A percentile compares a stretch with the other conserved stretches of the same genome.
These are phyloP conservation scores for Dictyostelium purpureum DNA, from an alignment of 78 protist species.

Conservation along the genomic window DNA sequence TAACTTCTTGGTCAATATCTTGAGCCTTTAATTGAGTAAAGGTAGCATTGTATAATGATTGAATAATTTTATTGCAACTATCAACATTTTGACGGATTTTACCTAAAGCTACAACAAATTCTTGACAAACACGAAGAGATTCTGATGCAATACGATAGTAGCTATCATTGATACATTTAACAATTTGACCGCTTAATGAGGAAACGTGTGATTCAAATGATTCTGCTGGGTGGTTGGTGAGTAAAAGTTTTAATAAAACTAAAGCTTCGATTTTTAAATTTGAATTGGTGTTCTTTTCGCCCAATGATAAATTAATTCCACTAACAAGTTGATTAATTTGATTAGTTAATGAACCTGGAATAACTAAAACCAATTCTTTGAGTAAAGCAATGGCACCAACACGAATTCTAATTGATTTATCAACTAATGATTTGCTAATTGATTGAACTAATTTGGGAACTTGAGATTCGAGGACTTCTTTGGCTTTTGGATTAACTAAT, in stretches of 20 bases:
- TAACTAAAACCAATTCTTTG: constrained; percentile 44
- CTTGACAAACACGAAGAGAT: constrained; percentile 87
- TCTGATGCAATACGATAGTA: constrained; percentile 90
- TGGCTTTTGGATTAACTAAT: constrained; percentile 79
- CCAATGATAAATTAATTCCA: constrained; percentile 59
- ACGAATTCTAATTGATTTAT: constrained; percentile 76
- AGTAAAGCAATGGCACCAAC: constrained; percentile 81
- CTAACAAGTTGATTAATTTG: constrained; percentile 36
- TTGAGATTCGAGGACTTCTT: constrained; percentile 74
- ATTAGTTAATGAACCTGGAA: constrained; percentile 59
- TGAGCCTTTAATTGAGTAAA: constrained; percentile 80
- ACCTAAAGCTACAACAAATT: constrained; percentile 68
- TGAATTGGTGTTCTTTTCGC: constrained; percentile 61
- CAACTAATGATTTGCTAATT: constrained; percentile 44
- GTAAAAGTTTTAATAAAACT: constrained; percentile 46
- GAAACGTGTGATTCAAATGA: constrained; percentile 50
- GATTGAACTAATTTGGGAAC: constrained; percentile 51
- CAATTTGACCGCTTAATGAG: constrained; percentile 30
- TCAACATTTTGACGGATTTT: neutral
- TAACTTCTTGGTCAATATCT: constrained; percentile 97
- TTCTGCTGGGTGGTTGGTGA: constrained; percentile 71
- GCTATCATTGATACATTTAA: constrained; percentile 82
- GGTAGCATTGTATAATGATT: constrained; percentile 57
- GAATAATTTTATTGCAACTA: neutral
- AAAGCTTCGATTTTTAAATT: constrained; percentile 85